Evolutionary conservation across 202 grass and related monocot species (phyloP).

Genomic region (Miscanthus sacchariflorus): DNA sequence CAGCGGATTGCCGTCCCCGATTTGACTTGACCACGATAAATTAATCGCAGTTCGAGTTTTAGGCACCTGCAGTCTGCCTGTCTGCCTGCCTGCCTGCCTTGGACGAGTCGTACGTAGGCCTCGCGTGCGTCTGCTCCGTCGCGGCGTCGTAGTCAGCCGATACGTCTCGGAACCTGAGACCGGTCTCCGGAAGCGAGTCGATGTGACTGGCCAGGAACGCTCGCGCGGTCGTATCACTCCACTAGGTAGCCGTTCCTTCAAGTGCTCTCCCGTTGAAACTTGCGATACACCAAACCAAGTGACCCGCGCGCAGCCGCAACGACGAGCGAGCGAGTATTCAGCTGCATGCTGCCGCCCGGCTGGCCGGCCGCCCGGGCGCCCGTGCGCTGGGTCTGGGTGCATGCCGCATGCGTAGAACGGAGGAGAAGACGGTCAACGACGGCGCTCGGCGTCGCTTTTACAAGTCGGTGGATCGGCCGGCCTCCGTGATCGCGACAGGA

Average conservation of each 20-base stretch:
- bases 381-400: background rate
- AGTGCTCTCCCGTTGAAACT: constrained; percentile 41
- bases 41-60: constrained; percentile 1
- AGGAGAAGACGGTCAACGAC: background rate
- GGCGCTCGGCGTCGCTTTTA: background rate
- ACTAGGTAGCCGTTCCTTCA: constrained; percentile 42
- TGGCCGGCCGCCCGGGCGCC: background rate
- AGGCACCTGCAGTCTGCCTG: background rate
- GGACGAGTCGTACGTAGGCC: background rate
- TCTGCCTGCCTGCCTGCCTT: background rate
- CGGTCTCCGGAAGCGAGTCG: constrained; percentile 38
- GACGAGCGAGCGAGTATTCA: background rate
- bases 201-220: constrained; percentile 19
- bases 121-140: background rate
- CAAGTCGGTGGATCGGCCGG: background rate
- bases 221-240: background rate
- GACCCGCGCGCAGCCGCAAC: background rate
- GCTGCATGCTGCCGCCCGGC: background rate
- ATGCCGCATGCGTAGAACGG: background rate
- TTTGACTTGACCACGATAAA: constrained; percentile 39
- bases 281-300: background rate
- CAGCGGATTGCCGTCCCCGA: constrained; percentile 16
- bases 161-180: constrained; percentile 49
- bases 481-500: constrained; percentile 16
- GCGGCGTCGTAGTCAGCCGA: constrained; percentile 24